phyloP scores from a whole-genome alignment of 371 early-diverging fungal genomes.

The Funneliformis caledonium region DNA sequence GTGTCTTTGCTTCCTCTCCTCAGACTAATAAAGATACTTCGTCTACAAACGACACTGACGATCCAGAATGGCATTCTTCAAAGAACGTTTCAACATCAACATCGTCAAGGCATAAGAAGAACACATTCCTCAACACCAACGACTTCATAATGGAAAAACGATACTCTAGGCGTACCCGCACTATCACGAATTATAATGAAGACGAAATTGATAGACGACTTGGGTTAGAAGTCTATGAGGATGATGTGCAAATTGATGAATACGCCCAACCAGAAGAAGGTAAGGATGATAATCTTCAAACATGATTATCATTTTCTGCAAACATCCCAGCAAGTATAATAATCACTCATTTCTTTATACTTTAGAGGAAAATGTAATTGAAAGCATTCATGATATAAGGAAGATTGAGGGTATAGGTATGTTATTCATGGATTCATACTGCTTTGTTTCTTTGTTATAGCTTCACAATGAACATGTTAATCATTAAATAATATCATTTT shows the following conservation, averaged over 20 bases:
- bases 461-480: no score
- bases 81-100: background rate
- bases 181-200: constrained; percentile 59
- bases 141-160: constrained; percentile 41
- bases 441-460: no score
- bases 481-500: no score
- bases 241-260: constrained; percentile 16
- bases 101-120: background rate
- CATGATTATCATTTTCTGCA: no score
- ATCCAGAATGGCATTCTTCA: constrained; percentile 15
- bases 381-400: constrained; percentile 24
- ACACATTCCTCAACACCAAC: constrained; percentile 4
- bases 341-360: background rate
- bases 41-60: background rate
- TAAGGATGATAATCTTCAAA: background rate
- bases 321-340: no score
- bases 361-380: constrained; percentile 18
- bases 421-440: no score
- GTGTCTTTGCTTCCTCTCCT: background rate
- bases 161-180: constrained; percentile 56
- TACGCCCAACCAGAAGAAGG: constrained; percentile 23
- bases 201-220: constrained; percentile 44
- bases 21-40: background rate
- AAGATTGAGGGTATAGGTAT: constrained; percentile 5
- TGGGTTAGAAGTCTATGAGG: constrained; percentile 23